Percentiles rank a stretch among this genome's conserved stretches.
These are phyloP conservation scores for Mycena haematopus DNA, from an alignment of 768 basidiomycete species.

Conservation along the genomic window DNA sequence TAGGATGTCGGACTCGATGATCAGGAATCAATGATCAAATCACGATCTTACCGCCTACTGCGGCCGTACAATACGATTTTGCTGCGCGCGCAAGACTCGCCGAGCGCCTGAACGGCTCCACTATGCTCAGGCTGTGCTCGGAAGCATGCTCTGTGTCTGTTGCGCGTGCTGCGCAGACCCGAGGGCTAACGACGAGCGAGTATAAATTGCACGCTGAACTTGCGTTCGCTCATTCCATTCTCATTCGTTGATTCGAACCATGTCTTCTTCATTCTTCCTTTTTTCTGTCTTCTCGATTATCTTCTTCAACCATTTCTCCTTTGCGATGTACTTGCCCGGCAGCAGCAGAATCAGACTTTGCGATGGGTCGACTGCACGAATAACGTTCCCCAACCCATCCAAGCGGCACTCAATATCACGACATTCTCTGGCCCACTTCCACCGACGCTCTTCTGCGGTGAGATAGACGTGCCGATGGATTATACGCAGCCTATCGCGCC, in stretches of 20 bases:
- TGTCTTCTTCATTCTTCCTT: not conserved
- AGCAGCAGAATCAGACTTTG: slow-evolving; percentile 2
- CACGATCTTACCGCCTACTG: not conserved
- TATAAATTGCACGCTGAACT: not conserved
- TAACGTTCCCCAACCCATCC: not conserved
- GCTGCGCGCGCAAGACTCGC: not conserved
- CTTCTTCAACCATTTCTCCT: slow-evolving; percentile 1
- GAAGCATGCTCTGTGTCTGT: not conserved
- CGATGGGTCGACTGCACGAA: slow-evolving; percentile 4
- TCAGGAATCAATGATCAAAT: no score
- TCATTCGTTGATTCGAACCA: slow-evolving; percentile 5
- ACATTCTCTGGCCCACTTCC: not conserved
- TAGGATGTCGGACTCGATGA: no score
- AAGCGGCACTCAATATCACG: not conserved
- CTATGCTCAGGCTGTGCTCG: not conserved
- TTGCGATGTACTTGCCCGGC: slow-evolving; percentile 1
- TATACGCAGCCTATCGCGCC: slow-evolving; percentile 23
- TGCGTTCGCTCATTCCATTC: not conserved
- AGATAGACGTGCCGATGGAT: slow-evolving; percentile 34
- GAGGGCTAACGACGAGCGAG: not conserved
- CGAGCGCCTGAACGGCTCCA: not conserved
- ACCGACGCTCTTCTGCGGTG: slow-evolving; percentile 3
- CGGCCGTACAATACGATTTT: not conserved
- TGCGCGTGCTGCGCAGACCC: not conserved
- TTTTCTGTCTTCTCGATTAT: not conserved